These are phyloP conservation scores for Fusarium sororula DNA, from an alignment of 2,329 filamentous ascomycete genomes.

Conservation along the genomic window DNA sequence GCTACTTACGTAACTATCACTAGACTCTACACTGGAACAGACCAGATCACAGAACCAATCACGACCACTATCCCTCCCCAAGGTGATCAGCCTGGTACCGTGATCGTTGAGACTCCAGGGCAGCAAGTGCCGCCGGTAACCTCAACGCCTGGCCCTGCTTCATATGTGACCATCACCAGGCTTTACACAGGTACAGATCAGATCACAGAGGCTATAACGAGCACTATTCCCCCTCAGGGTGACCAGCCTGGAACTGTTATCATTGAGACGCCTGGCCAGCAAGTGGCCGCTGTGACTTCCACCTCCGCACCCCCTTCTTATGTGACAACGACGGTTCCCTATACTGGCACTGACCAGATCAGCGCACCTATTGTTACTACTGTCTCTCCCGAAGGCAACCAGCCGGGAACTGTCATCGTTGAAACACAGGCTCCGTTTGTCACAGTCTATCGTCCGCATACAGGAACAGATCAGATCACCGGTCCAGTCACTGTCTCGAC, in stretches of 20 bases:
- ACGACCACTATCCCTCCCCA: constrained; percentile 1
- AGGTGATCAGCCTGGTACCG: not conserved
- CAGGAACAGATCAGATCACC: constrained; percentile 12
- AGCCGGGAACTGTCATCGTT: constrained; percentile 24
- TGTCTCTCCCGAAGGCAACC: constrained; percentile 1
- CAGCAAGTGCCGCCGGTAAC: not conserved
- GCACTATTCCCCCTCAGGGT: constrained; percentile 7
- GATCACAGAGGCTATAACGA: constrained; percentile 10
- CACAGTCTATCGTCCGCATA: constrained; percentile 5
- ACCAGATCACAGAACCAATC: not conserved
- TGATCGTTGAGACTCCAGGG: constrained; percentile 9
- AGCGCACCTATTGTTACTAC: constrained; percentile 1
- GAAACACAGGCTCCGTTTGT: constrained; percentile 17
- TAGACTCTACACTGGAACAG: constrained; percentile 4
- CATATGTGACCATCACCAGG: constrained; percentile 12
- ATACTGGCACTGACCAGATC: constrained; percentile 11
- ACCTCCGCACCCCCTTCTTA: constrained; percentile 2
- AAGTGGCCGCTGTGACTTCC: not conserved
- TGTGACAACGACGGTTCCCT: constrained; percentile 14
- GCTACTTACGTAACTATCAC: constrained; percentile 21
- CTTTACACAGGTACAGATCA: constrained; percentile 7
- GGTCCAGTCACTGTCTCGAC: constrained; percentile 20
- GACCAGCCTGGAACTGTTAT: constrained; percentile 25
- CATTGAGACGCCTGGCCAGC: constrained; percentile 10
- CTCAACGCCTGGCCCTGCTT: not conserved